Evolutionary conservation across 352 stramenopile species (phyloP).

Genomic region (Phytophthora cactorum): DNA sequence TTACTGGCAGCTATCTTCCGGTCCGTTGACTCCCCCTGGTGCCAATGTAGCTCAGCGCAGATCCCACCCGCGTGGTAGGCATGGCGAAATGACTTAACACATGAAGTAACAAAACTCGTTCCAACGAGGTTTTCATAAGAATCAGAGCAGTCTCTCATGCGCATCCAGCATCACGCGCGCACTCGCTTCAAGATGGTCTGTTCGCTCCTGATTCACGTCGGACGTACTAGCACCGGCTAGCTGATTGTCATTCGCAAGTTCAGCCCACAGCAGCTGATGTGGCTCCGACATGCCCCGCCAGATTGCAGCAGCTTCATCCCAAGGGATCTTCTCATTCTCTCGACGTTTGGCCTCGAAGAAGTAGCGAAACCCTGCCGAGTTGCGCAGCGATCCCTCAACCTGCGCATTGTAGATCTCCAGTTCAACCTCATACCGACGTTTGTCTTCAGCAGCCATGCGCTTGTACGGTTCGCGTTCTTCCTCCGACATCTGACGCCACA

Average conservation of each 20-base stretch:
- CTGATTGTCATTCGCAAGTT: slow-evolving; percentile 33
- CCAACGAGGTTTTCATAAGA: not conserved
- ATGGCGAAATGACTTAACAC: not conserved
- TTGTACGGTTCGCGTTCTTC: slow-evolving; percentile 57
- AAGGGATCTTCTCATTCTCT: slow-evolving; percentile 33
- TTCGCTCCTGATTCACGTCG: not conserved
- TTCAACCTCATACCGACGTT: slow-evolving; percentile 53
- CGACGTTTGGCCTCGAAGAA: slow-evolving; percentile 43
- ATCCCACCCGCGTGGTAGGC: not conserved
- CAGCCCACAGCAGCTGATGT: slow-evolving; percentile 46
- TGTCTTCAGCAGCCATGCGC: slow-evolving; percentile 59
- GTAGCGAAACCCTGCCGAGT: slow-evolving; percentile 41
- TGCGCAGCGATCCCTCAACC: slow-evolving; percentile 5
- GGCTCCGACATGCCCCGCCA: slow-evolving; percentile 45
- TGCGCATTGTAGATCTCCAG: slow-evolving; percentile 35
- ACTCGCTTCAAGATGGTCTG: slow-evolving; percentile 6
- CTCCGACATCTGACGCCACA: slow-evolving; percentile 70
- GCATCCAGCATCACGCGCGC: not conserved
- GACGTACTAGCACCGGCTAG: not conserved
- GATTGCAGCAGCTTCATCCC: slow-evolving; percentile 37
- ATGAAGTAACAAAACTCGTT: not conserved
- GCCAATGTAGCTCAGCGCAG: not conserved
- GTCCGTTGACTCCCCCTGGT: not conserved
- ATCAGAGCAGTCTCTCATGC: not conserved
- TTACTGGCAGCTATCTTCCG: not conserved